Base-by-base conservation (phyloP, 2,329 filamentous ascomycete species). In the Lachnellula occidentalis region DNA sequence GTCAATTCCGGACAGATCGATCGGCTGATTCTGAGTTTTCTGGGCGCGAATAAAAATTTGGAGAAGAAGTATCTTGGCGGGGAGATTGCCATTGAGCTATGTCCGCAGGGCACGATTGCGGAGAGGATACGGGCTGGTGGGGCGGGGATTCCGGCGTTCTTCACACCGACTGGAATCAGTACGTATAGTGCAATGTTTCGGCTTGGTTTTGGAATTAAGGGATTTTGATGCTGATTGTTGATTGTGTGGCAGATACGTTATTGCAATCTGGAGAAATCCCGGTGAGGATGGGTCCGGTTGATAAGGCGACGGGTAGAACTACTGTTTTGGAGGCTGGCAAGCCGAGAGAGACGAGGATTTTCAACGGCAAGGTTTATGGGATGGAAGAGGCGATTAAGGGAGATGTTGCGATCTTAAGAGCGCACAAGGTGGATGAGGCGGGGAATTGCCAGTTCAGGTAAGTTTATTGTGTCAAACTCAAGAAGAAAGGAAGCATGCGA, bases 391-490 rank as follows among this genome's bases (percentile, higher is more conserved):
- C 88, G 0, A 78, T 92, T 42, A 80, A 81, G 0, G 88, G 86
- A 11, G 88, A 92, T 65, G 85, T 90, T 48, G 88, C 88, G 0
- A 90, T 92, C 57, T 71, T 92, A 49, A 79, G 88, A 53, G 88
- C 88, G 0, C 87, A 82, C 76, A 90, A 88, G 70, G 88, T 80
- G 0, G 88, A 92, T 66, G 81, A 83, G 57, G 81, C 86, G 4
- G 88, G 88, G 12, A 92, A 92, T 71, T 90, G 87, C 67, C 79
- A 89, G 39, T 94, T 95, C 75, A 78, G 87, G 69, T 87, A 71
- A 58, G 71, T 58, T 41, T 4, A 5, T 4, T 22, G n/a, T 37
- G 2, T 17, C 4, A 11, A 22, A 15, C 9, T 39, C 12, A 15
- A 19, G 14, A 46, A 22, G 3, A 22, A 22, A 5, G 17, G 34